Evolutionary conservation across 148 eudicot species (phyloP), one percentile per base, ranked within the genome.

Genomic region (Vaccinium darrowii): DNA sequence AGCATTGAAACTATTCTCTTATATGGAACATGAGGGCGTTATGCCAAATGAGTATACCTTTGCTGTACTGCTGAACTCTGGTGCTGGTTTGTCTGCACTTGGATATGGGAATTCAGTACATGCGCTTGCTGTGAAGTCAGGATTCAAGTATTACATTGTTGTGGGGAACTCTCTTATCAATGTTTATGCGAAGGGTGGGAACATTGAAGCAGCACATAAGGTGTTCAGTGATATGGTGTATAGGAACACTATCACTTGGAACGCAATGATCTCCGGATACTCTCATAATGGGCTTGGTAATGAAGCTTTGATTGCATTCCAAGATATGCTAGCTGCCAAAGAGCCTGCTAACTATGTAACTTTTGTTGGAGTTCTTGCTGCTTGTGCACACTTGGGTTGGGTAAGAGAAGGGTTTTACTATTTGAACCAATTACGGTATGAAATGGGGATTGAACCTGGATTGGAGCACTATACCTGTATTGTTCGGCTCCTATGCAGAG

Each of bases 381-480:
- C 90, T 57, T 91, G 93, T 86, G 89, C 88, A 72, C 89, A 84
- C 60, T 57, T 91, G 87, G 93, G 91, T 53, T 83, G 82, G 53
- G 90, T 88, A n/a, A 80, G 88, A 63, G 88, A 84, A 81, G 93
- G 92, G 21, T 86, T 86, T 36, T 83, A 91, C 85, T 90, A 85
- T 54, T 85, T 91, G 77, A 36, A 91, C 74, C 81, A 87, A 1
- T 84, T 87, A 76, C 88, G 86, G 90, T 80, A 84, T 19, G 82
- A 90, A 23, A 74, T 81, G 30, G 91, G 84, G 33, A 83, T 91
- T 53, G 65, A 90, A 83, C 91, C 91, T 18, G 90, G 91, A 57
- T 84, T 91, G 85, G 91, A 91, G 89, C 93, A 89, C 67, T 90
- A 89, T 57, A 91, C 93, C 6, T 91, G 91, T 80, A 88, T 91